Conservation (phyloP, 345 rosid genomes). For the Fremontodendron californicum region DNA sequence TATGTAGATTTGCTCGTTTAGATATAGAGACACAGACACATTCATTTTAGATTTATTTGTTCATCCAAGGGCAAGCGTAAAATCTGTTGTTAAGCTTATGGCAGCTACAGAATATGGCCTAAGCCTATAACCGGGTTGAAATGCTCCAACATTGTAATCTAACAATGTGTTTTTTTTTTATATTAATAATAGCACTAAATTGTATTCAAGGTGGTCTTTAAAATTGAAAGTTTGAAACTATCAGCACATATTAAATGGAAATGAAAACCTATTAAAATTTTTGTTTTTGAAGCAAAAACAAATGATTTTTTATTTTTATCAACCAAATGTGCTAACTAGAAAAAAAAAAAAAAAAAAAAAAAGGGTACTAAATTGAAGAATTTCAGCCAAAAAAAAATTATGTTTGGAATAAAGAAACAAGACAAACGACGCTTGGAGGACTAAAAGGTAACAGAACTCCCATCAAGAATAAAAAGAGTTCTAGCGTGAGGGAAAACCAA, state of each 20-base stretch:
- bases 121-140: neutral
- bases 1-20: constrained; percentile 60
- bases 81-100: neutral
- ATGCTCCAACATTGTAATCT: neutral
- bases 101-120: neutral
- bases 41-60: neutral
- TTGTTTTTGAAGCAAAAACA: too few species aligned
- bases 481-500: neutral
- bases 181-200: neutral
- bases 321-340: too few species aligned
- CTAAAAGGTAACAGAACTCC: neutral
- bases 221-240: neutral
- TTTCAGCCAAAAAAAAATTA: too few species aligned
- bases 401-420: too few species aligned
- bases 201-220: neutral
- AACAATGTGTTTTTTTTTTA: neutral
- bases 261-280: too few species aligned
- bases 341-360: too few species aligned
- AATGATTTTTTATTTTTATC: too few species aligned
- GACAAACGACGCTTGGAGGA: neutral
- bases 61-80: neutral
- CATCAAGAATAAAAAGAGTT: too few species aligned
- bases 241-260: too few species aligned
- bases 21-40: constrained; percentile 9
- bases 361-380: too few species aligned